These are phyloP conservation scores for Neopestalotiopsis sp. DNA, from an alignment of 2,329 filamentous ascomycete species.

Conservation along the genomic window DNA sequence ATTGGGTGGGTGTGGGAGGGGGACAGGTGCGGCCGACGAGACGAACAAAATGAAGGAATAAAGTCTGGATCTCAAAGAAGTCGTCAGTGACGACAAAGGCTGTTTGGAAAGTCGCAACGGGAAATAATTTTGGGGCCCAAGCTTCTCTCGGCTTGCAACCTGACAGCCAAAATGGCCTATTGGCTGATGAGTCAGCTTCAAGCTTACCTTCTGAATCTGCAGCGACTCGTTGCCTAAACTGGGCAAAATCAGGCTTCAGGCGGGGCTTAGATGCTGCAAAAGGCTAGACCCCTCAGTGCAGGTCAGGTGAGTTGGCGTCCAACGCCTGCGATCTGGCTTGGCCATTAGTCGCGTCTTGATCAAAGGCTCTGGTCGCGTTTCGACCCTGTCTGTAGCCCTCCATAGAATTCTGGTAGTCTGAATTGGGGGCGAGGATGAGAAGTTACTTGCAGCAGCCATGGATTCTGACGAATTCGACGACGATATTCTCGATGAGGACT, in stretches of 20 bases:
- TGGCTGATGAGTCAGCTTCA: conserved; percentile 7
- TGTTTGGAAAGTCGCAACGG: background rate
- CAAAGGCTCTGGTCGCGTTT: conserved; percentile 2
- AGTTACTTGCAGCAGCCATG: conserved; percentile 39
- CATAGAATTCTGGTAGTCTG: background rate
- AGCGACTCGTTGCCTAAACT: conserved; percentile 12
- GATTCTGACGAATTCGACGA: conserved; percentile 68
- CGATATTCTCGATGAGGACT: conserved; percentile 68
- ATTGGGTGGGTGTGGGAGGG: background rate
- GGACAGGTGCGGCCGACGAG: background rate
- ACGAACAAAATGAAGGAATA: conserved; percentile 7
- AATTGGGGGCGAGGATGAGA: background rate
- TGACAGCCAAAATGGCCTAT: background rate
- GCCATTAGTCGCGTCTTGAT: background rate
- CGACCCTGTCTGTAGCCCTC: background rate
- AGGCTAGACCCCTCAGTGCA: background rate
- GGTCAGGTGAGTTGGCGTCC: conserved; percentile 16
- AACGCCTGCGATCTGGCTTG: background rate
- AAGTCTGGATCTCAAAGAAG: conserved; percentile 8
- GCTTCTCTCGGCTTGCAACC: conserved; percentile 2
- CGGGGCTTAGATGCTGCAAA: background rate
- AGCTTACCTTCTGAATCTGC: background rate
- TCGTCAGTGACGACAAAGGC: conserved; percentile 16
- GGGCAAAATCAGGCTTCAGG: conserved; percentile 1
- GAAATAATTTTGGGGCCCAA: conserved; percentile 9